Evolutionary conservation across 306 rosid genomes (phyloP).

Genomic region (Pyrus bretschneideri): DNA sequence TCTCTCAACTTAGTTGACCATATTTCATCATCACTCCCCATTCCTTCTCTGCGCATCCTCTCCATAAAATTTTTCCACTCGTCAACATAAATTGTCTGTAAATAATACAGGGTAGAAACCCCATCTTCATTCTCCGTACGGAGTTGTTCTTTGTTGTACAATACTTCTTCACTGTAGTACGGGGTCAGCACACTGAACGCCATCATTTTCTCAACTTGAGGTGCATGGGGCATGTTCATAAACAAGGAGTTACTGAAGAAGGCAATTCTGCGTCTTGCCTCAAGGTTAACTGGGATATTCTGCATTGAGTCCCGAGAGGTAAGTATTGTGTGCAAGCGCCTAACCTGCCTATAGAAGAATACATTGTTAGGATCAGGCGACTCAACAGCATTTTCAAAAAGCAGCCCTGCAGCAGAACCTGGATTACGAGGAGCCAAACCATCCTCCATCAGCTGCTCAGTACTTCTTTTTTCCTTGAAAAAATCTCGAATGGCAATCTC

Average conservation of each 20-base stretch:
- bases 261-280: constrained; percentile 92
- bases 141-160: constrained; percentile 69
- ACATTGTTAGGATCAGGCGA: constrained; percentile 58
- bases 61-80: constrained; percentile 94
- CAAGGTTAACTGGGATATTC: constrained; percentile 79
- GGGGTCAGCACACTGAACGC: constrained; percentile 94
- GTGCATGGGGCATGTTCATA: constrained; percentile 96
- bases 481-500: constrained; percentile 77
- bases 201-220: constrained; percentile 98
- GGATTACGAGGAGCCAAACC: constrained; percentile 69
- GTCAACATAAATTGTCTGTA: constrained; percentile 83
- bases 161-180: constrained; percentile 81
- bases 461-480: constrained; percentile 64
- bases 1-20: constrained; percentile 80
- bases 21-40: constrained; percentile 57
- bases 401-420: constrained; percentile 46
- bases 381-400: constrained; percentile 64
- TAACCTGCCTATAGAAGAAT: constrained; percentile 71
- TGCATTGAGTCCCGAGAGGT: constrained; percentile 89
- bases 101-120: constrained; percentile 68
- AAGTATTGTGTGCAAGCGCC: constrained; percentile 81
- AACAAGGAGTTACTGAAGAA: constrained; percentile 94
- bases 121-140: constrained; percentile 92
- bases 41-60: constrained; percentile 87
- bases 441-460: constrained; percentile 61